Conservation (phyloP, 495 filamentous ascomycete genomes). For the Aspergillus taichungensis region DNA sequence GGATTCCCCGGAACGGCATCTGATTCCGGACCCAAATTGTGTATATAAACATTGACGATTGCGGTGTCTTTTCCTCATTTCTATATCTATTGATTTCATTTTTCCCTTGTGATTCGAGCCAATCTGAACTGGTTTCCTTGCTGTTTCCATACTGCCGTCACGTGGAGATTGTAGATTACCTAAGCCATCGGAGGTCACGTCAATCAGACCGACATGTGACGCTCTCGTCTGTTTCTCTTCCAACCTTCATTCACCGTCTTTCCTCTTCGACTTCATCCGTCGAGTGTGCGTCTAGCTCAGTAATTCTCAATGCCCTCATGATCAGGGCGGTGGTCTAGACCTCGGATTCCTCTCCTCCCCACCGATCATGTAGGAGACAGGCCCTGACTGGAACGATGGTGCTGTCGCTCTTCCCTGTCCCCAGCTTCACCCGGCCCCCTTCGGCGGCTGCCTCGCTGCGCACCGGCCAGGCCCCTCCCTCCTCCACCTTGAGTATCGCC, state of each 20-base stretch:
- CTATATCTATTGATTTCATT: conserved; percentile 7
- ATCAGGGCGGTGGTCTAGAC: no score
- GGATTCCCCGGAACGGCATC: not conserved
- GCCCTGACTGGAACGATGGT: conserved; percentile 23
- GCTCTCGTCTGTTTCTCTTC: not conserved
- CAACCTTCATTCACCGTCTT: no score
- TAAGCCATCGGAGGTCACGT: no score
- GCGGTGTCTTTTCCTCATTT: not conserved
- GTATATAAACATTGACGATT: conserved; percentile 14
- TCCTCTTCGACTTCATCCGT: no score
- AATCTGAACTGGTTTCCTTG: no score
- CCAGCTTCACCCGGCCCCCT: conserved; percentile 31
- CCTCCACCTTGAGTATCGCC: conserved; percentile 32
- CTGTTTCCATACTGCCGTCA: no score
- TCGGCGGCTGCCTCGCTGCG: conserved; percentile 22
- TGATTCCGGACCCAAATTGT: conserved; percentile 10
- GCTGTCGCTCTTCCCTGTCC: conserved; percentile 31
- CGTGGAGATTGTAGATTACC: no score
- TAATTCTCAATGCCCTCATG: no score
- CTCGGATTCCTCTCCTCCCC: not conserved
- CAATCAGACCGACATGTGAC: no score
- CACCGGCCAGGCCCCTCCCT: conserved; percentile 15
- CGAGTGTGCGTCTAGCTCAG: no score
- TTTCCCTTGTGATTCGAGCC: not conserved
- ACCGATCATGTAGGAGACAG: conserved; percentile 29